These are phyloP conservation scores for Aureobasidium namibiae DNA, from an alignment of 2,329 filamentous ascomycete species.

Conservation along the genomic window DNA sequence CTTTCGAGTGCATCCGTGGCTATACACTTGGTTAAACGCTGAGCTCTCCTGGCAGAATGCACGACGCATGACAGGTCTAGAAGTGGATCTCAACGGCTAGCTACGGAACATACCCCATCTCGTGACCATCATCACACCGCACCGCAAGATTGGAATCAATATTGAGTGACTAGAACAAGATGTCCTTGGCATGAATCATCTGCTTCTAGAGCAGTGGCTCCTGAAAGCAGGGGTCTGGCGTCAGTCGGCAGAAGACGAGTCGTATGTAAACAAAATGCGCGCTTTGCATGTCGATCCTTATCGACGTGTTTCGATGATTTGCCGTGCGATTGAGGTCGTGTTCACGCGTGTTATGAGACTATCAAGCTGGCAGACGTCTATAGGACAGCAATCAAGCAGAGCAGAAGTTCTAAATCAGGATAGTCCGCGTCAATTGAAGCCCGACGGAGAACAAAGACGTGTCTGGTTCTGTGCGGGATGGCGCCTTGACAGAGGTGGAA, in stretches of 20 bases:
- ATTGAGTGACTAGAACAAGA: background rate
- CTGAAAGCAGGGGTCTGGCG: background rate
- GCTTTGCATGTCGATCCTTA: background rate
- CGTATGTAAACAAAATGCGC: slow-evolving; percentile 2
- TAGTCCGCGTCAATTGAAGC: background rate
- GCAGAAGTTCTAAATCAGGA: background rate
- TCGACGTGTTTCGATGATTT: background rate
- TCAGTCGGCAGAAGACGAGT: background rate
- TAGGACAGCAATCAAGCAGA: background rate
- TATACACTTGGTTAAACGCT: background rate
- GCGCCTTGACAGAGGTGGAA: background rate
- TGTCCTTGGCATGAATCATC: slow-evolving; percentile 8
- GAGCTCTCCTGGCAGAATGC: background rate
- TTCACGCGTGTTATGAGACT: background rate
- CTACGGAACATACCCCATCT: background rate
- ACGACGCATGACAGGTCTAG: slow-evolving; percentile 7
- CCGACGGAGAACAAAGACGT: slow-evolving; percentile 9
- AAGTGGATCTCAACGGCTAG: slow-evolving; percentile 12
- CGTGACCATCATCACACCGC: slow-evolving; percentile 1
- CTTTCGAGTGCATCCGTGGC: background rate
- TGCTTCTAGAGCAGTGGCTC: background rate
- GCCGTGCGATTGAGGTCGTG: background rate
- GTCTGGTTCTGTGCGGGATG: slow-evolving; percentile 4
- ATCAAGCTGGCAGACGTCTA: background rate
- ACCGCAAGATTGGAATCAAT: background rate